Percentiles rank a stretch among this genome's conserved stretches.
Conservation (phyloP, 139 green algal species). For the Chlorella ohadii region DNA sequence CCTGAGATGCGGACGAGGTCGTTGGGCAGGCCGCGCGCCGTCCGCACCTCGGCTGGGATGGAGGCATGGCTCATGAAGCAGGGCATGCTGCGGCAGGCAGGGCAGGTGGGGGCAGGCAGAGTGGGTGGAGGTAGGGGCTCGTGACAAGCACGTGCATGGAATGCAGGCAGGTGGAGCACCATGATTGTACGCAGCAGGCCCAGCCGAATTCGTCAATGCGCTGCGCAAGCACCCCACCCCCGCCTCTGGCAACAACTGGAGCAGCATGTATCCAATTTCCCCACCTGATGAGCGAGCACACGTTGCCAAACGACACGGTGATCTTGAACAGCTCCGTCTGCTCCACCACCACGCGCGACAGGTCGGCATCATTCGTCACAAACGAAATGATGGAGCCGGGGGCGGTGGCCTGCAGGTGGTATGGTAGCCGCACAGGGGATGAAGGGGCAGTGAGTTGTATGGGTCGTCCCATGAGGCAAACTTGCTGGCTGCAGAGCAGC, state of each 20-base stretch:
- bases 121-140: no score
- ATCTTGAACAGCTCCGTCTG: slow-evolving; percentile 93
- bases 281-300: slow-evolving; percentile 80
- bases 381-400: slow-evolving; percentile 89
- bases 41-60: slow-evolving; percentile 89
- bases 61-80: slow-evolving; percentile 99
- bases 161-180: no score
- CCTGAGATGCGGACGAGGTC: slow-evolving; percentile 95
- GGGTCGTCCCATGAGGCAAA: no score
- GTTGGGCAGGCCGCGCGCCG: slow-evolving; percentile 90
- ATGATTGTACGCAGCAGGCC: no score
- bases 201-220: no score
- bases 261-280: no score
- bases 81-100: slow-evolving; percentile 72
- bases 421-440: not conserved
- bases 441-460: not conserved
- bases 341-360: slow-evolving; percentile 81
- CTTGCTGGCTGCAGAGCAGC: no score
- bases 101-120: not conserved
- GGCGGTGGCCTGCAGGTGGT: slow-evolving; percentile 68
- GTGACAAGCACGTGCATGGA: no score
- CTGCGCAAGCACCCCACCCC: no score
- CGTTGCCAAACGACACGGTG: slow-evolving; percentile 91
- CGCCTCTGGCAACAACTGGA: not conserved
- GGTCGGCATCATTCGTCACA: slow-evolving; percentile 65